These are phyloP conservation scores for Penicillium waksmanii DNA, from an alignment of 495 filamentous ascomycete species.

Conservation along the genomic window DNA sequence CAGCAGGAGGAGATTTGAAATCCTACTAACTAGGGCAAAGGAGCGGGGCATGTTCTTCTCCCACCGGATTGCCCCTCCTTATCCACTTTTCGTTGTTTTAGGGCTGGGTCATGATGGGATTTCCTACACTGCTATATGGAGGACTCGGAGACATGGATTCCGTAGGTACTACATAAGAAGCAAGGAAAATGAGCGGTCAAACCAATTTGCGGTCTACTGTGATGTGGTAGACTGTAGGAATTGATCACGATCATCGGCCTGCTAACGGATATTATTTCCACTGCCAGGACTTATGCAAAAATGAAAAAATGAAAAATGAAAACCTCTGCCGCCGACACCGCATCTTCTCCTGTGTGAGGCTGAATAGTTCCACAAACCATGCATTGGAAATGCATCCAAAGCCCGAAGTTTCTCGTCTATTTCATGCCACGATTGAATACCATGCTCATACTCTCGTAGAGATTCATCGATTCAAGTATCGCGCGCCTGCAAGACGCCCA, in stretches of 20 bases:
- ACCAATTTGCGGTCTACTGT: conserved; percentile 3
- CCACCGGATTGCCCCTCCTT: conserved; percentile 2
- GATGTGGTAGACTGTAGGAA: background rate
- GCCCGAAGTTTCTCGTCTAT: background rate
- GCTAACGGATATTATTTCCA: background rate
- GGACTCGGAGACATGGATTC: too few species aligned
- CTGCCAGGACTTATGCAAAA: background rate
- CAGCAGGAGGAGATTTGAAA: background rate
- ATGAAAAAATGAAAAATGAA: background rate
- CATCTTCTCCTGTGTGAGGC: background rate
- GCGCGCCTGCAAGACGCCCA: conserved; percentile 2
- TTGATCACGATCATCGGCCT: background rate
- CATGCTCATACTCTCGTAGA: background rate
- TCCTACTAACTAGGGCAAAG: conserved; percentile 1
- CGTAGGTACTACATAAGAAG: background rate
- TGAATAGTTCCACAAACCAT: background rate
- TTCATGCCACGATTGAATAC: background rate
- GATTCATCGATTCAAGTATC: background rate
- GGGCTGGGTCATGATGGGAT: conserved; percentile 7
- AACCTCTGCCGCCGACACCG: background rate
- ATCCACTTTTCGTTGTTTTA: conserved; percentile 4
- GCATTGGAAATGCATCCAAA: background rate
- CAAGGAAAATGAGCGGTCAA: conserved; percentile 21
- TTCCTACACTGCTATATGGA: background rate
- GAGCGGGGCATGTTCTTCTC: conserved; percentile 18